Conservation (phyloP, 2,329 filamentous ascomycete species). For the Xylariaceae sp. region DNA sequence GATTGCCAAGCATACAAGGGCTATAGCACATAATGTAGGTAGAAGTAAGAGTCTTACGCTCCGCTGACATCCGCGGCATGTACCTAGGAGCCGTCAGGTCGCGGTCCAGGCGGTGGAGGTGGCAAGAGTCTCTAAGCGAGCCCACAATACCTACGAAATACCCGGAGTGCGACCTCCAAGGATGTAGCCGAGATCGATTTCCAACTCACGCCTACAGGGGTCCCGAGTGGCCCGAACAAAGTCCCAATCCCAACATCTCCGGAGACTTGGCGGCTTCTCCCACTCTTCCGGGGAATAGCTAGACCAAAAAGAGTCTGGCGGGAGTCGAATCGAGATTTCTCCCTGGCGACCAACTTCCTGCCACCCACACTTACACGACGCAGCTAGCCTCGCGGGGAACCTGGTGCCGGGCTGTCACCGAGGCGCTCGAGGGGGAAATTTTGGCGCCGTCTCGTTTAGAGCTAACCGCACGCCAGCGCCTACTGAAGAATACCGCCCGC, state of each 20-base stretch:
- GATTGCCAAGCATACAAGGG: no score
- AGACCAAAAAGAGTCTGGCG: neutral
- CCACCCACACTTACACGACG: no score
- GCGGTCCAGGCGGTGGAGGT: no score
- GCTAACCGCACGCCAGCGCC: neutral
- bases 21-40: no score
- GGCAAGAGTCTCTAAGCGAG: no score
- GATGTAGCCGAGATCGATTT: no score
- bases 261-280: neutral
- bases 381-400: neutral
- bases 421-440: neutral
- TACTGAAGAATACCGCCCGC: slow-evolving; percentile 11
- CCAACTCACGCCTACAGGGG: neutral
- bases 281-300: neutral
- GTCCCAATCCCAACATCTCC: neutral
- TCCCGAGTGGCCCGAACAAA: neutral
- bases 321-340: neutral
- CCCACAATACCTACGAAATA: no score
- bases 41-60: no score
- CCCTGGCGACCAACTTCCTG: no score
- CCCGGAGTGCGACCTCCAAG: no score
- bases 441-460: slow-evolving; percentile 2
- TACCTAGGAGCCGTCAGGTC: no score
- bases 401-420: neutral
- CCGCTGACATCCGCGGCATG: no score